These are phyloP conservation scores for Trichosporon inkin DNA, from an alignment of 1,284 basidiomycete species.

Conservation along the genomic window DNA sequence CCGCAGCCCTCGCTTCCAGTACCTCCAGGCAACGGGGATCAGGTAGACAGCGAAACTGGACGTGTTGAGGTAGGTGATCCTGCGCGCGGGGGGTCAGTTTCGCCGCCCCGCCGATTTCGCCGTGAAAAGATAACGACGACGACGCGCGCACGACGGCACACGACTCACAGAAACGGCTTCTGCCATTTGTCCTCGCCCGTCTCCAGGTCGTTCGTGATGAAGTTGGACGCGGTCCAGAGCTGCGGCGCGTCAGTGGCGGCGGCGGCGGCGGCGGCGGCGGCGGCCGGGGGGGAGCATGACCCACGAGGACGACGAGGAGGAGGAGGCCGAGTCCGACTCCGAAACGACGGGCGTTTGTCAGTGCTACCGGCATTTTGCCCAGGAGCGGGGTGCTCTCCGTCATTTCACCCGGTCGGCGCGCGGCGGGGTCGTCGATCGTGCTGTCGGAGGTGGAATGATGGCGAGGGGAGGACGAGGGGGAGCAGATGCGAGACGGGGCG, in stretches of 20 bases:
- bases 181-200: slow-evolving; percentile 46
- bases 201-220: slow-evolving; percentile 45
- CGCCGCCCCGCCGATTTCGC: neutral
- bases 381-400: slow-evolving; percentile 30
- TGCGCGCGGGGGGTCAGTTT: slow-evolving; percentile 16
- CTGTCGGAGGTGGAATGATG: neutral
- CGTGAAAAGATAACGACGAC: slow-evolving; percentile 1
- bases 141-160: neutral
- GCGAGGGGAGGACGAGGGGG: neutral
- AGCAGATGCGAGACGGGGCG: neutral
- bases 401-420: slow-evolving; percentile 5
- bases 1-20: slow-evolving; percentile 15
- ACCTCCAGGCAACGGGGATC: slow-evolving; percentile 55
- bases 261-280: too few relatives aligned
- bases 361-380: slow-evolving; percentile 24
- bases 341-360: slow-evolving; percentile 25
- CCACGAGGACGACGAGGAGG: slow-evolving; percentile 35
- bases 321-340: slow-evolving; percentile 35
- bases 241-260: slow-evolving; percentile 12
- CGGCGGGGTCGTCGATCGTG: neutral
- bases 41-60: slow-evolving; percentile 84
- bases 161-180: slow-evolving; percentile 49
- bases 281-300: neutral
- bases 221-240: slow-evolving; percentile 48
- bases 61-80: slow-evolving; percentile 51